Evolutionary conservation across 2,329 filamentous ascomycete species (phyloP).

Genomic region (Ophiostoma populinum): DNA sequence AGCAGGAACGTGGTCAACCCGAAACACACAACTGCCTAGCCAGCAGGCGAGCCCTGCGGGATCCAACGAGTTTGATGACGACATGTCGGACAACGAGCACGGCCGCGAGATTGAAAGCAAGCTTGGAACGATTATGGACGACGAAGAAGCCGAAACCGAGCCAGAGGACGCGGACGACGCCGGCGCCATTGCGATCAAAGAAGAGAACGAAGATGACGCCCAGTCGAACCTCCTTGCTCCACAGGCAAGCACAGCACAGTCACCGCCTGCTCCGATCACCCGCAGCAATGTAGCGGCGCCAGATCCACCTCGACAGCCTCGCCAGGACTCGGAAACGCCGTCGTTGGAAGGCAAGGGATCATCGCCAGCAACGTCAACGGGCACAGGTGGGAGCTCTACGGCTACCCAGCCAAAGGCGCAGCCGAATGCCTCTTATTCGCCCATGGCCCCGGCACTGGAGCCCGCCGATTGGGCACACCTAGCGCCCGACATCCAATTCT

Average conservation of each 20-base stretch:
- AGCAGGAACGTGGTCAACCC: conserved; percentile 1
- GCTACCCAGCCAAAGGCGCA: conserved; percentile 14
- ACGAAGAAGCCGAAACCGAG: conserved; percentile 19
- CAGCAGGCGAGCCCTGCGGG: conserved; percentile 33
- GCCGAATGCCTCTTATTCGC: neutral
- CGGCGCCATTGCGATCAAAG: conserved; percentile 22
- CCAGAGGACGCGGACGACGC: neutral
- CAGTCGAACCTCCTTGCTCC: no score
- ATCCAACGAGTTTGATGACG: conserved; percentile 35
- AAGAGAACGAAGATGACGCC: conserved; percentile 16
- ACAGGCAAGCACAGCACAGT: no score
- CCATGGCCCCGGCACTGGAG: conserved; percentile 10
- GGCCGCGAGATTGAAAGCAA: no score
- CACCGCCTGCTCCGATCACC: no score
- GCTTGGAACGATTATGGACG: conserved; percentile 37
- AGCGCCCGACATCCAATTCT: conserved; percentile 55
- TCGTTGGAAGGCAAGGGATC: conserved; percentile 34
- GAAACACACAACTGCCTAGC: conserved; percentile 12
- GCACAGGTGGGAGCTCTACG: conserved; percentile 21
- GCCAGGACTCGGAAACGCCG: conserved; percentile 34
- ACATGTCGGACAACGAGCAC: conserved; percentile 24
- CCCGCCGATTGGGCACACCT: conserved; percentile 37
- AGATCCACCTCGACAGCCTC: conserved; percentile 8
- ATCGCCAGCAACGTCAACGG: conserved; percentile 34
- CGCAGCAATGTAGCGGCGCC: no score